A percentile compares a stretch with the other conserved stretches of the same genome.
phyloP scores from a whole-genome alignment of 805 yeast species.

The Metschnikowia lunata region DNA sequence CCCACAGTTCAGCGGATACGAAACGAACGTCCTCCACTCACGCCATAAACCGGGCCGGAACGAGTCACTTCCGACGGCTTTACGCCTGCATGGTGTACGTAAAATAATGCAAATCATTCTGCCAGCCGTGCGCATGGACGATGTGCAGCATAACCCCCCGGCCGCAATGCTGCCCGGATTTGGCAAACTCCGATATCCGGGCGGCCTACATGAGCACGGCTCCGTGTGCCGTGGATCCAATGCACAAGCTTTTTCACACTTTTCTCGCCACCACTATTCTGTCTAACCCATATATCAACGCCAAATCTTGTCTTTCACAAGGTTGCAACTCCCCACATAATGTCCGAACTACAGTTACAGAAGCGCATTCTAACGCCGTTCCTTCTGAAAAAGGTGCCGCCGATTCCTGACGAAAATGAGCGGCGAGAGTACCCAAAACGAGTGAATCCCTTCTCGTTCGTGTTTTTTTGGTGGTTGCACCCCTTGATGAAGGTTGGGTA shows the following conservation, averaged over 20 bases:
- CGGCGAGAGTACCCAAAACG: constrained; percentile 43
- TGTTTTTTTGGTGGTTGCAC: constrained; percentile 63
- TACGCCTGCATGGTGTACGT: too few relatives aligned
- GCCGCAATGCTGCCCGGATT: constrained; percentile 6
- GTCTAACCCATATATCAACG: background rate
- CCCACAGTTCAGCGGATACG: too few relatives aligned
- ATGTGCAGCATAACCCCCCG: constrained; percentile 1
- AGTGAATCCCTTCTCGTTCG: constrained; percentile 37
- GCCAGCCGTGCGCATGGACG: constrained; percentile 1
- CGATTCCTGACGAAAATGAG: constrained; percentile 48
- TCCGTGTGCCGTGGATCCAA: background rate
- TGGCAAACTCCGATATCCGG: constrained; percentile 11
- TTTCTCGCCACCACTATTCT: background rate
- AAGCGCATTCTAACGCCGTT: constrained; percentile 32
- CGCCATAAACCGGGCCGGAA: too few relatives aligned
- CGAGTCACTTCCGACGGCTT: too few relatives aligned
- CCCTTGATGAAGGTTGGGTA: constrained; percentile 67
- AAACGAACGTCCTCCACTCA: too few relatives aligned
- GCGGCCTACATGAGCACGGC: constrained; percentile 3
- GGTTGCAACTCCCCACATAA: background rate
- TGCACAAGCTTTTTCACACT: background rate
- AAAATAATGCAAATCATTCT: background rate
- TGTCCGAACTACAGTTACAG: constrained; percentile 22
- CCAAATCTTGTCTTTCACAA: background rate
- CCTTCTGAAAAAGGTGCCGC: constrained; percentile 41